phyloP scores from a whole-genome alignment of 495 filamentous ascomycete species.

The Podospora sp. region DNA sequence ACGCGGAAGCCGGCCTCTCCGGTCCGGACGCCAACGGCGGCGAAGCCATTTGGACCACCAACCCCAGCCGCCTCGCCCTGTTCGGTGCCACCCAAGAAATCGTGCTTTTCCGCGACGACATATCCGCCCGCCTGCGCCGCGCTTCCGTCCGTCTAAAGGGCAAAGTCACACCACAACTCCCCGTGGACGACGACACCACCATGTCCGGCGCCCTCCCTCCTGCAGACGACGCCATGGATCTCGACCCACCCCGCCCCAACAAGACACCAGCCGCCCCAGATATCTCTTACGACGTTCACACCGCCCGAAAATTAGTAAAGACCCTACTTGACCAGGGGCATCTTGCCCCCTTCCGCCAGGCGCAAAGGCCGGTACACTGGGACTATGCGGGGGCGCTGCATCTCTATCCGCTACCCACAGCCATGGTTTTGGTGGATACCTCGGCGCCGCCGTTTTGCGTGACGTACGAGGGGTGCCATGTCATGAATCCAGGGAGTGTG shows the following conservation, averaged over 20 bases:
- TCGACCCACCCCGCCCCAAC: constrained; percentile 36
- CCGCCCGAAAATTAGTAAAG: constrained; percentile 83
- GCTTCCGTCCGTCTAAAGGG: constrained; percentile 65
- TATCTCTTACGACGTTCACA: constrained; percentile 53
- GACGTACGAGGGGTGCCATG: constrained; percentile 92
- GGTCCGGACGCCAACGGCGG: constrained; percentile 43
- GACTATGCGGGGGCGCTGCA: constrained; percentile 72
- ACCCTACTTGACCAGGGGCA: constrained; percentile 92
- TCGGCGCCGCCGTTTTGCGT: constrained; percentile 78
- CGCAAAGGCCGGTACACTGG: constrained; percentile 81
- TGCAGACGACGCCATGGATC: constrained; percentile 47
- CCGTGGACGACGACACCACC: constrained; percentile 36
- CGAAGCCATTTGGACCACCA: constrained; percentile 83
- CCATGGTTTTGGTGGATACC: constrained; percentile 77
- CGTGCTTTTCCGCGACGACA: constrained; percentile 82
- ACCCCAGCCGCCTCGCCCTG: constrained; percentile 76
- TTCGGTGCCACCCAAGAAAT: constrained; percentile 88
- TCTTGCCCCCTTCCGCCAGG: constrained; percentile 79
- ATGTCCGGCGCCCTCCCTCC: constrained; percentile 34
- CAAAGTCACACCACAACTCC: constrained; percentile 13
- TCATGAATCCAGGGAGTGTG: constrained; percentile 88
- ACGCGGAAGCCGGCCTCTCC: constrained; percentile 55
- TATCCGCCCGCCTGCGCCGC: constrained; percentile 73
- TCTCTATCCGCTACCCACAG: constrained; percentile 86
- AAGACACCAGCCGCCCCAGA: constrained; percentile 2